Evolutionary conservation across 2,329 filamentous ascomycete species (phyloP), one percentile per base, ranked within the genome.

Genomic region (Alternaria sp.): DNA sequence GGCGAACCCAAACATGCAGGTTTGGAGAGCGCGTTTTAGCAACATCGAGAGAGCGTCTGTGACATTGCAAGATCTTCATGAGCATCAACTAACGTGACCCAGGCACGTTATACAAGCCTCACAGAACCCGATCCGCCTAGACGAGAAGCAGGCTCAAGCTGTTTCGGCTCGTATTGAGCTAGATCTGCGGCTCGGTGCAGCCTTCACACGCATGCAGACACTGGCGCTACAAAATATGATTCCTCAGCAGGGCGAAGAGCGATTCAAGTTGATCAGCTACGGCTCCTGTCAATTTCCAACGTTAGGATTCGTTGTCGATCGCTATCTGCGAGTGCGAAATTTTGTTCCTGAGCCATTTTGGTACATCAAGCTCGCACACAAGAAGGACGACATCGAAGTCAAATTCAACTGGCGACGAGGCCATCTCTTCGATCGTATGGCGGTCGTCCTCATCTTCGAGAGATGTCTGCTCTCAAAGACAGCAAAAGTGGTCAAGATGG

Each of bases 201-300:
- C 93, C 7, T 98, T 98, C 76, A 97, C 96, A 26, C 88, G 96
- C 20, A 92, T 96, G 78, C 87, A 97, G 67, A 97, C 93, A 0
- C 86, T 92, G 59, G 92, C 87, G 65, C 84, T 99, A n/a, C 89
- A 92, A 65, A 81, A 85, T 0, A 84, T 97, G 26, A 90, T 93
- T 8, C 89, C 74, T 3, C 66, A 87, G 1, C 86, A 87, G 2
- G 81, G 96, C 64, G 84, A 87, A 44, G 84, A 89, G 50, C 84
- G 89, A 2, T 84, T 88, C 59, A 79, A 79, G 44, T 82, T 91
- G 1, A 87, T 97, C 54, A 97, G 93, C 78, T 97, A 97, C 75
- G 94, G 92, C 88, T 97, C 94, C 5, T 99, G 96, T 70, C 96
- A 99, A 78, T 99, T 99, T 74, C 96, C 96, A 2, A 98, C 96